Evolutionary conservation across 768 basidiomycete species (phyloP), one percentile per base, ranked within the genome.

Genomic region (Hortiboletus flavorubellus): DNA sequence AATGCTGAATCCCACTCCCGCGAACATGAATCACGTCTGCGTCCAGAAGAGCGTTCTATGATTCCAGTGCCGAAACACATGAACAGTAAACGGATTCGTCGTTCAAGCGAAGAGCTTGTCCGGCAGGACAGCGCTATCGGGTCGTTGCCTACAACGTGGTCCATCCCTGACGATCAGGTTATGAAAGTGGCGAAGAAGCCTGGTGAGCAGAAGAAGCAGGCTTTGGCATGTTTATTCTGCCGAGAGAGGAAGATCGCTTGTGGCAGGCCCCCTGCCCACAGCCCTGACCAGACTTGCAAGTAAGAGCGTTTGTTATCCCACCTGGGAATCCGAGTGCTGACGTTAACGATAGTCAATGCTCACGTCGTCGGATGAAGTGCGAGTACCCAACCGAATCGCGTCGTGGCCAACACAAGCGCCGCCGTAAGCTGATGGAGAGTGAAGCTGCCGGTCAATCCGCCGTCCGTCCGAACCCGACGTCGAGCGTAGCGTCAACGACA

Each of bases 241-340:
- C 69, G 78, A 55, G 76, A 78, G 67, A 68, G 78, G 56, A 80
- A 80, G 67, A 80, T 80, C 61, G 77, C 77, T 23, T 80, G 78
- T 59, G 78, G 78, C 31, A 67, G 76, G 15, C 77, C 77, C 15
- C 59, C 70, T 51, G 70, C 73, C 29, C 71, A 71, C 18, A 69
- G 57, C 57, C 60, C 65, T 52, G 73, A 76, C 49, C 68, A 65
- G 52, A 71, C 75, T 8, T 80, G 78, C 78, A 79, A 80, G 78
- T 80, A 49, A 64, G 78, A 51, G n/a, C 65, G 4, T 54, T 12
- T 33, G 4, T 57, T 41, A 15, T 61, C 41, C 44, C 37, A 37
- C 50, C 39, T 52, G 40, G 34, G 47, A 45, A 49, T 51, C 29
- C 37, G 46, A 57, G 57, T 45, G 58, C 49, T 61, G 49, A 65